Conservation (phyloP, 163 green algal species). For the Picocystis sp. region DNA sequence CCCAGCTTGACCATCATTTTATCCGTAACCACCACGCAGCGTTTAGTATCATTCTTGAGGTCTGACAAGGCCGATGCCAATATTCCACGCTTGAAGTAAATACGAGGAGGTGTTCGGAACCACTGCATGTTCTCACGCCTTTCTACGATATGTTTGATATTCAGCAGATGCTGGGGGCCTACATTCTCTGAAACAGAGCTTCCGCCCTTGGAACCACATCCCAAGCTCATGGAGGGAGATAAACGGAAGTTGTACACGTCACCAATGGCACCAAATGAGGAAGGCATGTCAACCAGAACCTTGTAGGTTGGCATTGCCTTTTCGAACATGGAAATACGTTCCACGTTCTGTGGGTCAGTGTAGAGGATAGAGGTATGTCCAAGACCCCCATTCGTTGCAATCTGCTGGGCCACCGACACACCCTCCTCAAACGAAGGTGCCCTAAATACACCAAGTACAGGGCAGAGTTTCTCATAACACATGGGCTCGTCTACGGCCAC, state of each 20-base stretch:
- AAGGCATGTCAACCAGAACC: constrained; percentile 3
- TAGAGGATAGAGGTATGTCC: constrained; percentile 47
- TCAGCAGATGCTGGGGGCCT: constrained; percentile 42
- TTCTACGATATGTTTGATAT: constrained; percentile 42
- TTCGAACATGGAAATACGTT: constrained; percentile 32
- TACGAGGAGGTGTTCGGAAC: constrained; percentile 44
- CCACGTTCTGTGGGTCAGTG: constrained; percentile 38
- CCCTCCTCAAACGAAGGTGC: constrained; percentile 24
- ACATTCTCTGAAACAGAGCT: constrained; percentile 46
- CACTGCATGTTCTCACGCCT: constrained; percentile 57
- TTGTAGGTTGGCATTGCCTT: constrained; percentile 1
- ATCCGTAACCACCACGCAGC: constrained; percentile 5
- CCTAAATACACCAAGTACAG: constrained; percentile 35
- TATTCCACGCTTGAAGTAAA: constrained; percentile 14
- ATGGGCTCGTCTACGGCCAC: constrained; percentile 38
- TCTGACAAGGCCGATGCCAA: constrained; percentile 4
- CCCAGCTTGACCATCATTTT: constrained; percentile 6
- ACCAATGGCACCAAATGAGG: constrained; percentile 29
- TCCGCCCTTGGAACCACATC: constrained; percentile 39
- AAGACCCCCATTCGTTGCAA: constrained; percentile 38
- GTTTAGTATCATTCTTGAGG: background rate
- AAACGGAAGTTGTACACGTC: constrained; percentile 52
- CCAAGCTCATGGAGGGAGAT: constrained; percentile 46
- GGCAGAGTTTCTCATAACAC: constrained; percentile 51
- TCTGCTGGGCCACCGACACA: constrained; percentile 23